A percentile compares a stretch with the other conserved stretches of the same genome.
phyloP scores from a whole-genome alignment of 2,329 filamentous ascomycete genomes.

The Aureobasidium uvarum region DNA sequence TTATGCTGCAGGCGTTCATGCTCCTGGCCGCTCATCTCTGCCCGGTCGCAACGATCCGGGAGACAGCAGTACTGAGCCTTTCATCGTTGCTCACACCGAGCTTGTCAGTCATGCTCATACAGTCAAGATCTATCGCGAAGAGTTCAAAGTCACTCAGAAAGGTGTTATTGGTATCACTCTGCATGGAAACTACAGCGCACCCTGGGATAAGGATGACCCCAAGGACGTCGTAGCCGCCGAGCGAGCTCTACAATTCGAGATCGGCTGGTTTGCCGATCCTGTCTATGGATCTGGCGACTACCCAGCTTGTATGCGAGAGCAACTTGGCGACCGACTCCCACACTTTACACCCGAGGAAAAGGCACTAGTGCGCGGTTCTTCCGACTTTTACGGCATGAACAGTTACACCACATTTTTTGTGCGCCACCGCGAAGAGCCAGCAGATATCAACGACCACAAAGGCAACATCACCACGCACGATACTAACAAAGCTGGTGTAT shows the following conservation, averaged over 20 bases:
- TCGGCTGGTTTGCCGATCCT: slow-evolving; percentile 46
- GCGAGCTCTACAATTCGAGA: slow-evolving; percentile 39
- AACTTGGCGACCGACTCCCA: slow-evolving; percentile 38
- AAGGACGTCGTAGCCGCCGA: slow-evolving; percentile 36
- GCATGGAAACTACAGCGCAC: slow-evolving; percentile 43
- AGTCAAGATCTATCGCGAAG: slow-evolving; percentile 36
- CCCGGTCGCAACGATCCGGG: slow-evolving; percentile 15
- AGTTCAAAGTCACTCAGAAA: slow-evolving; percentile 41
- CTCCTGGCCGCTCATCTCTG: slow-evolving; percentile 2
- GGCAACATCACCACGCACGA: slow-evolving; percentile 49
- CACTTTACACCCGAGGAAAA: slow-evolving; percentile 39
- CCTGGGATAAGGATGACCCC: slow-evolving; percentile 37
- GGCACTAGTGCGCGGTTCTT: slow-evolving; percentile 35
- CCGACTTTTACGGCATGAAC: slow-evolving; percentile 39
- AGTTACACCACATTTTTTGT: slow-evolving; percentile 42
- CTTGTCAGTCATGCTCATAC: slow-evolving; percentile 29
- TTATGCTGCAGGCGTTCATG: slow-evolving; percentile 22
- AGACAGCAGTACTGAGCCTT: slow-evolving; percentile 34
- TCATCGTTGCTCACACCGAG: slow-evolving; percentile 41
- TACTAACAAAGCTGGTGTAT: slow-evolving; percentile 36
- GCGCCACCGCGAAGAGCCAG: background rate
- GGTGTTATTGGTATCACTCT: slow-evolving; percentile 34
- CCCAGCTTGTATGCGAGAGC: slow-evolving; percentile 42
- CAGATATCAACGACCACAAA: slow-evolving; percentile 12
- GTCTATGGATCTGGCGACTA: slow-evolving; percentile 39